Evolutionary conservation across 2,329 filamentous ascomycete species (phyloP).

Genomic region (Trichoderma breve): DNA sequence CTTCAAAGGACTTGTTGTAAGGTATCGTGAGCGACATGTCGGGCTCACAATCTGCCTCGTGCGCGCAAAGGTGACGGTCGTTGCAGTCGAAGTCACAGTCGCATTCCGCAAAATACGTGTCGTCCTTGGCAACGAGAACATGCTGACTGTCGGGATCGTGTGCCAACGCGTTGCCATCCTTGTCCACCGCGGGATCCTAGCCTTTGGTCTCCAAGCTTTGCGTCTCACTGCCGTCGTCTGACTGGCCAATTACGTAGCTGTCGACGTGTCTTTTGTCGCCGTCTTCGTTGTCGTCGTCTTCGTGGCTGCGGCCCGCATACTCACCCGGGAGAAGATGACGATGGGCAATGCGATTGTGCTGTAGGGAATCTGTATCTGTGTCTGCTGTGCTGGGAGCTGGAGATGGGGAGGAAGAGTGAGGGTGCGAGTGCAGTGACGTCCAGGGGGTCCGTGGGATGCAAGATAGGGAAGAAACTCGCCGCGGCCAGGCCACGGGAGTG

Average conservation of each 20-base stretch:
- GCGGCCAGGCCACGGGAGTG: constrained; percentile 42
- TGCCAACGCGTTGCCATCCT: background rate
- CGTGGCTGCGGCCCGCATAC: constrained; percentile 25
- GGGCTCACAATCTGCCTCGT: constrained; percentile 14
- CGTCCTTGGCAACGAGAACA: background rate
- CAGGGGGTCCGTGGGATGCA: constrained; percentile 35
- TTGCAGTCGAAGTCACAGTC: constrained; percentile 23
- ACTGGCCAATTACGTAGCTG: background rate
- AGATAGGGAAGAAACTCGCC: constrained; percentile 43
- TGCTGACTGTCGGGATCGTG: background rate
- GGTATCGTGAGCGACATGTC: constrained; percentile 40
- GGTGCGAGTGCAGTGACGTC: constrained; percentile 28
- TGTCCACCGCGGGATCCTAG: constrained; percentile 17
- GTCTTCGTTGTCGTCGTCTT: constrained; percentile 19
- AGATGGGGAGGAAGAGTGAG: constrained; percentile 26
- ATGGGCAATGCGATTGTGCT: constrained; percentile 17
- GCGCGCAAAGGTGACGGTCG: constrained; percentile 19
- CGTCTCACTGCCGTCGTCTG: background rate
- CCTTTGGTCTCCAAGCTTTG: constrained; percentile 13
- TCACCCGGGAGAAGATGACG: constrained; percentile 47
- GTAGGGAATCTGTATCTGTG: constrained; percentile 3
- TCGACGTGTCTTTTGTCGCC: constrained; percentile 21
- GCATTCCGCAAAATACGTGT: background rate
- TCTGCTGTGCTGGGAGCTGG: constrained; percentile 24
- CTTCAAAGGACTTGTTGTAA: constrained; percentile 45